Conservation (phyloP, 148 eudicot species). For the Selenicereus undatus region DNA sequence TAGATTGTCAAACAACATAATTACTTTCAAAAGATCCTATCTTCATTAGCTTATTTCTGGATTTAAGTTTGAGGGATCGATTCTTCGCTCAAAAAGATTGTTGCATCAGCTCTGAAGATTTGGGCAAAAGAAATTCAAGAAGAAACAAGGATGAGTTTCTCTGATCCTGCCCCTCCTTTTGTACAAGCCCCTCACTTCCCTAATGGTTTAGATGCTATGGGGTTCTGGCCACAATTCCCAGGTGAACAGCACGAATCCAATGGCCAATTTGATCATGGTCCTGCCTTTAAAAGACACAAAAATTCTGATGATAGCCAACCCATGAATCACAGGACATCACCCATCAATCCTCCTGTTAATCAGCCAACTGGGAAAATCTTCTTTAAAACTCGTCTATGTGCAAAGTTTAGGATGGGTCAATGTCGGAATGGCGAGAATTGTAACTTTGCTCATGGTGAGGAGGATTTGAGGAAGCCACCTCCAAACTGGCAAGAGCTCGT, state of each 20-base stretch:
- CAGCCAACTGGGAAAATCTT: conserved; percentile 67
- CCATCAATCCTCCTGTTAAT: conserved; percentile 35
- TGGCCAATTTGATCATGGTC: conserved; percentile 39
- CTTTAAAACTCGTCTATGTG: conserved; percentile 74
- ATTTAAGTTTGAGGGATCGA: not conserved
- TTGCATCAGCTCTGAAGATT: not conserved
- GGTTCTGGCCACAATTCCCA: conserved; percentile 41
- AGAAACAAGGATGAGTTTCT: conserved; percentile 45
- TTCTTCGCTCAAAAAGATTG: no score
- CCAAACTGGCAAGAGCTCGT: conserved; percentile 93
- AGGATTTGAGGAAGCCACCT: conserved; percentile 76
- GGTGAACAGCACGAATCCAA: conserved; percentile 33
- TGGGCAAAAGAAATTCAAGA: not conserved
- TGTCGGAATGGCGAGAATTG: conserved; percentile 78
- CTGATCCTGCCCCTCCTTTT: conserved; percentile 39
- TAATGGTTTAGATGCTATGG: conserved; percentile 36
- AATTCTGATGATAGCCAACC: conserved; percentile 34
- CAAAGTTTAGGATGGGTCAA: conserved; percentile 59
- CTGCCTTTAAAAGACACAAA: conserved; percentile 48
- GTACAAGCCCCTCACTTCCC: conserved; percentile 29
- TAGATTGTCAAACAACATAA: not conserved
- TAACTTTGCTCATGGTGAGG: conserved; percentile 86
- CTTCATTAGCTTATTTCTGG: not conserved
- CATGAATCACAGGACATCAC: conserved; percentile 33
- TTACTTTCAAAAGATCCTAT: conserved; percentile 10